Conservation (phyloP, 306 rosid species). For the Sphenostylis stenocarpa region DNA sequence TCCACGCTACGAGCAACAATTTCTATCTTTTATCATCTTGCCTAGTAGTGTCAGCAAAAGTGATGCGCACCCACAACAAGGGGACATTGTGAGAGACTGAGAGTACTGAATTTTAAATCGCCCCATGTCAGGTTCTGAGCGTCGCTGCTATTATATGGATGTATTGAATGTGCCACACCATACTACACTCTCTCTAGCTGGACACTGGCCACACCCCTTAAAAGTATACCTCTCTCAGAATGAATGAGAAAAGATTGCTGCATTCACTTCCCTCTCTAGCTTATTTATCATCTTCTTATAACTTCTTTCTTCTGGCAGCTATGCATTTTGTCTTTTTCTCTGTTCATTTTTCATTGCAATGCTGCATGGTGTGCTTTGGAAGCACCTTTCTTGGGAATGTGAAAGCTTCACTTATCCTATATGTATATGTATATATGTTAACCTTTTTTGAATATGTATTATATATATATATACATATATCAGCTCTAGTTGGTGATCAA, state of each 20-base stretch:
- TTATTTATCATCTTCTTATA: slow-evolving; percentile 22
- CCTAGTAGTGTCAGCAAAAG: slow-evolving; percentile 75
- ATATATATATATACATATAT: background rate
- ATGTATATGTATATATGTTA: background rate
- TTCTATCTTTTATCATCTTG: slow-evolving; percentile 77
- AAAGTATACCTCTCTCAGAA: slow-evolving; percentile 38
- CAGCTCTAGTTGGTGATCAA: background rate
- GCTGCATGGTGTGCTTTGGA: slow-evolving; percentile 17
- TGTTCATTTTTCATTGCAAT: background rate
- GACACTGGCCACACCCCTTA: slow-evolving; percentile 21
- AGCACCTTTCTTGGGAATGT: slow-evolving; percentile 31
- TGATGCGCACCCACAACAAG: slow-evolving; percentile 56
- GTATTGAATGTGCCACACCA: slow-evolving; percentile 20
- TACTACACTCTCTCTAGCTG: background rate
- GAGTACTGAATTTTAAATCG: slow-evolving; percentile 40
- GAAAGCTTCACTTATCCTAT: background rate
- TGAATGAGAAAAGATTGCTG: slow-evolving; percentile 35
- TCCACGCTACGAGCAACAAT: slow-evolving; percentile 27
- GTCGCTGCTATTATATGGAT: slow-evolving; percentile 2
- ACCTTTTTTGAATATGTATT: background rate
- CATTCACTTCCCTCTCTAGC: slow-evolving; percentile 29
- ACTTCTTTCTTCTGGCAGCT: slow-evolving; percentile 31
- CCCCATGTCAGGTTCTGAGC: slow-evolving; percentile 55
- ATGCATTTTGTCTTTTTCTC: slow-evolving; percentile 10
- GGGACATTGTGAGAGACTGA: slow-evolving; percentile 17